These are phyloP conservation scores for Ustilago crameri DNA, from an alignment of 1,284 basidiomycete genomes.

Conservation along the genomic window DNA sequence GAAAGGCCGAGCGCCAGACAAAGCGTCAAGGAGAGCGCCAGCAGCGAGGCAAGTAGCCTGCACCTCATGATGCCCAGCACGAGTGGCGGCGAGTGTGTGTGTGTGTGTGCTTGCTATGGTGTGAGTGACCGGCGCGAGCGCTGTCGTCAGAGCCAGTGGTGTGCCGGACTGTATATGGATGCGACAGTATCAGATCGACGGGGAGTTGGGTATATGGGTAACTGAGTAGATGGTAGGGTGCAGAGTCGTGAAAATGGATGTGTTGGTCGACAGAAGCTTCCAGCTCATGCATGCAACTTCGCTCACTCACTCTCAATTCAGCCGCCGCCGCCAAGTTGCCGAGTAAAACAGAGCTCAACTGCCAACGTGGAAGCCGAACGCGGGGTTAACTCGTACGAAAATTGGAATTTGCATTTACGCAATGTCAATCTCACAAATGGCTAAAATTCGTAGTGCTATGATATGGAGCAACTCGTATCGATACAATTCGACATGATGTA, in stretches of 20 bases:
- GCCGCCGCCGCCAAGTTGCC: constrained; percentile 8
- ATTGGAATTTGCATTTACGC: too few species aligned
- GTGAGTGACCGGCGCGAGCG: not conserved
- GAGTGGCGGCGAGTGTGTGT: not conserved
- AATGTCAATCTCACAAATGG: too few species aligned
- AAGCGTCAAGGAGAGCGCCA: constrained; percentile 43
- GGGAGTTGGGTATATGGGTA: too few species aligned
- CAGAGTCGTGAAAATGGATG: not conserved
- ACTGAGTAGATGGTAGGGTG: not conserved
- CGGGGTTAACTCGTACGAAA: not conserved
- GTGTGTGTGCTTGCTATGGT: not conserved
- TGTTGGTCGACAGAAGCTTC: constrained; percentile 24
- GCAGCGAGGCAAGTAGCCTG: constrained; percentile 31
- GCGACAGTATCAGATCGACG: not conserved
- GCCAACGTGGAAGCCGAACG: constrained; percentile 35
- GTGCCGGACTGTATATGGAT: not conserved
- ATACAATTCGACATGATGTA: too few species aligned
- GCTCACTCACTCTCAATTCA: not conserved
- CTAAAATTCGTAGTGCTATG: too few species aligned
- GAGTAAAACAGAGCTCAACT: not conserved
- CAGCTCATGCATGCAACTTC: constrained; percentile 15
- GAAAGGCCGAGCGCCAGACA: constrained; percentile 35
- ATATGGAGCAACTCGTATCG: too few species aligned
- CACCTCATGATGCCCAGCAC: constrained; percentile 20
- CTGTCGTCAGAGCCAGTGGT: not conserved